phyloP scores from a whole-genome alignment of 2,329 filamentous ascomycete genomes.

The Xylariaceae sp. region DNA sequence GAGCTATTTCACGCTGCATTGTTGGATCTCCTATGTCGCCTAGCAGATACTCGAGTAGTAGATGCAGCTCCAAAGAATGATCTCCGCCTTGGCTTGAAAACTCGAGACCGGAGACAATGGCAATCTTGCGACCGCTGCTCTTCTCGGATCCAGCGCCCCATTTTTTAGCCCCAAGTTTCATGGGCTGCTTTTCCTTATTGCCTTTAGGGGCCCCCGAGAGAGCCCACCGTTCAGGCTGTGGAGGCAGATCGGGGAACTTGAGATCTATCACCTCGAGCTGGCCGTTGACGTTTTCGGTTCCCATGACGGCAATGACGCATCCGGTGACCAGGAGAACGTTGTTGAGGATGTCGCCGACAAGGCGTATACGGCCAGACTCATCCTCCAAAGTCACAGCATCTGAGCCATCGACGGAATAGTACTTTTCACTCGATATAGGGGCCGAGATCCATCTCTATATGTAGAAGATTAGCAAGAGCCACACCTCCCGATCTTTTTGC shows the following conservation, averaged over 20 bases:
- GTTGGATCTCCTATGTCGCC: slow-evolving; percentile 66
- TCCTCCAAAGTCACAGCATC: slow-evolving; percentile 87
- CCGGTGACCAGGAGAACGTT: slow-evolving; percentile 78
- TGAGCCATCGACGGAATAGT: slow-evolving; percentile 55
- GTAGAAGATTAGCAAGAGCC: slow-evolving; percentile 8
- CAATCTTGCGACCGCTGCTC: slow-evolving; percentile 55
- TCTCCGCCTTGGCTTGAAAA: slow-evolving; percentile 70
- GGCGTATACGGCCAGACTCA: slow-evolving; percentile 79
- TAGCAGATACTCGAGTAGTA: slow-evolving; percentile 81
- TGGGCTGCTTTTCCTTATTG: slow-evolving; percentile 29
- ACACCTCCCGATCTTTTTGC: too few relatives aligned
- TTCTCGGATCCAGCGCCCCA: slow-evolving; percentile 41
- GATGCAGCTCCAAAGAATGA: slow-evolving; percentile 67
- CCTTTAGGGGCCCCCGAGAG: slow-evolving; percentile 45
- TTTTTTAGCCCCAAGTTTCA: slow-evolving; percentile 47
- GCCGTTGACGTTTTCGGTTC: slow-evolving; percentile 86
- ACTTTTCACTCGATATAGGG: slow-evolving; percentile 70
- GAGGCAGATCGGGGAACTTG: slow-evolving; percentile 78
- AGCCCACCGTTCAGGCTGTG: slow-evolving; percentile 76
- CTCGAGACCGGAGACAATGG: slow-evolving; percentile 80
- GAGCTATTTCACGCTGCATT: slow-evolving; percentile 54
- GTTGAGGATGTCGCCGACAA: slow-evolving; percentile 66
- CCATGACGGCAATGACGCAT: slow-evolving; percentile 89
- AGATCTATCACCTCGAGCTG: slow-evolving; percentile 90
- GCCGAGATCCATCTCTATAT: slow-evolving; percentile 79